Conservation (phyloP, 2,329 filamentous ascomycete species). For the Rhynchosporium secalis region DNA sequence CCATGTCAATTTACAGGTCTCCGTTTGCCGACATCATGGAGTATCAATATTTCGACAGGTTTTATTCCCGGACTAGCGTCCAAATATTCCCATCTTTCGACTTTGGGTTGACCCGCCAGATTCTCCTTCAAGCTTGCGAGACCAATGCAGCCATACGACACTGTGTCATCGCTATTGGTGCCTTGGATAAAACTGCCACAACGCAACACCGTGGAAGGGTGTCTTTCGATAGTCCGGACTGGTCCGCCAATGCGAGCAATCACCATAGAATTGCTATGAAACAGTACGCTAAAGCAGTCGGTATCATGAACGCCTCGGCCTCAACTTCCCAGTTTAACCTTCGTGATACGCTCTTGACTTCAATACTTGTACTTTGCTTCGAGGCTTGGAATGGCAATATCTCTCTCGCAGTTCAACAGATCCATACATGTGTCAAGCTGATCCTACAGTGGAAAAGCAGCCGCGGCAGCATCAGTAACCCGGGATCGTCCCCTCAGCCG, state of each 20-base stretch:
- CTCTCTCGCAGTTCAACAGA: constrained; percentile 23
- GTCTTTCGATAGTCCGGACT: not conserved
- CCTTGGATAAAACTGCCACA: constrained; percentile 25
- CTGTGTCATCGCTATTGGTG: constrained; percentile 29
- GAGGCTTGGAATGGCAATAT: constrained; percentile 52
- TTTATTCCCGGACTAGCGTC: constrained; percentile 21
- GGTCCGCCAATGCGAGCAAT: constrained; percentile 1
- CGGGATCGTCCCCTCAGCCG: not conserved
- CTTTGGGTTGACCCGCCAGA: constrained; percentile 14
- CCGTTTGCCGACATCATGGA: constrained; percentile 22
- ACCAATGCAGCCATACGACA: constrained; percentile 24
- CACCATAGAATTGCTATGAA: constrained; percentile 27
- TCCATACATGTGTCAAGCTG: constrained; percentile 25
- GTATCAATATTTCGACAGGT: constrained; percentile 25
- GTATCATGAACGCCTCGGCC: constrained; percentile 19
- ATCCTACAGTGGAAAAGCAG: constrained; percentile 35
- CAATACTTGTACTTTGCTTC: constrained; percentile 51
- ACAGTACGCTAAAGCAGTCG: constrained; percentile 22
- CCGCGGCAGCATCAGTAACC: not conserved
- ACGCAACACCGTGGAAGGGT: not conserved
- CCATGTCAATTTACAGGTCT: not conserved
- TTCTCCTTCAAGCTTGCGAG: constrained; percentile 26
- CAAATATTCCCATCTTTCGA: constrained; percentile 25
- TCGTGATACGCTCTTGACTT: constrained; percentile 13
- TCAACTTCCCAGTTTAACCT: constrained; percentile 3